Evolutionary conservation across 108 stramenopile genomes (phyloP).

Genomic region (Fragilariopsis cylindrus): DNA sequence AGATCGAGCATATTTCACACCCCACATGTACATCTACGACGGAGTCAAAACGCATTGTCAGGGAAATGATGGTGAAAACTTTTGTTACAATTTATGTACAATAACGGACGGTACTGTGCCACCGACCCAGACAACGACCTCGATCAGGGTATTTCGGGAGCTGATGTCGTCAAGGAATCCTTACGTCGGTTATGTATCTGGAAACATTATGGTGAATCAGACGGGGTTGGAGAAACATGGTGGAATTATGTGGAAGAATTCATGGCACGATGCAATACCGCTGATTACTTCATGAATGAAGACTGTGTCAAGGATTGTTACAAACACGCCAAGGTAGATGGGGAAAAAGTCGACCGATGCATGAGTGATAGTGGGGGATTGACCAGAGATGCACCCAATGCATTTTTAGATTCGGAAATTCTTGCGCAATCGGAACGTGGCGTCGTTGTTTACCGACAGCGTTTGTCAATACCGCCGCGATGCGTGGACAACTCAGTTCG

Average conservation of each 20-base stretch:
- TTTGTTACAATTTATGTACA: constrained; percentile 88
- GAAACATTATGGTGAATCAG: constrained; percentile 75
- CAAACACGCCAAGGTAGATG: constrained; percentile 66
- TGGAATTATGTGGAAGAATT: constrained; percentile 89
- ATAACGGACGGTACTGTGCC: constrained; percentile 92
- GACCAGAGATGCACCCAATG: constrained; percentile 62
- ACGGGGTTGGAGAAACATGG: constrained; percentile 86
- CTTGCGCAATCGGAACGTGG: constrained; percentile 53
- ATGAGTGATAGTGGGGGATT: constrained; percentile 86
- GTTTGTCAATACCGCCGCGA: constrained; percentile 86
- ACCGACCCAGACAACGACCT: constrained; percentile 90
- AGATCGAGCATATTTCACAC: constrained; percentile 81
- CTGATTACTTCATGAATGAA: constrained; percentile 68
- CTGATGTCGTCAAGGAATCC: constrained; percentile 90
- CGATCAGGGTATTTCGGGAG: constrained; percentile 83
- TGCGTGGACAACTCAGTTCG: constrained; percentile 76
- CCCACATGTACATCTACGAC: constrained; percentile 90
- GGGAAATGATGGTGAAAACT: constrained; percentile 55
- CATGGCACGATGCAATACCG: constrained; percentile 57
- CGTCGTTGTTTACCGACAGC: constrained; percentile 80
- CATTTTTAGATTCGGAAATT: constrained; percentile 75
- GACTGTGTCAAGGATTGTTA: constrained; percentile 78
- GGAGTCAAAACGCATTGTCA: constrained; percentile 76
- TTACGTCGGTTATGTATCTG: constrained; percentile 92
- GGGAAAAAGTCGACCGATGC: constrained; percentile 61